Evolutionary conservation across 2,329 filamentous ascomycete genomes (phyloP).

Genomic region (Coccinonectria pachysandricola): DNA sequence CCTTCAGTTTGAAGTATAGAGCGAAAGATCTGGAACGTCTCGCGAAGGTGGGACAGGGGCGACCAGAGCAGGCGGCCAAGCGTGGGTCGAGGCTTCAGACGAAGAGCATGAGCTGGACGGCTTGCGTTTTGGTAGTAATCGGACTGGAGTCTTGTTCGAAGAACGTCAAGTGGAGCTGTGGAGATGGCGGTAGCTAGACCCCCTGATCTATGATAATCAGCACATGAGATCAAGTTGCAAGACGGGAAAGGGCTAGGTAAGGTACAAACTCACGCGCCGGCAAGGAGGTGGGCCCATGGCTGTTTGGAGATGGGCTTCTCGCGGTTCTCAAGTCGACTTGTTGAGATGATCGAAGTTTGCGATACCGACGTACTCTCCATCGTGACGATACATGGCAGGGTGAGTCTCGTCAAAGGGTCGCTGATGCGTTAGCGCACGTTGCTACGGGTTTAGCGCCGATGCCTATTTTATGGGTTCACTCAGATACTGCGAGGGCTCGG

Average conservation of each 20-base stretch:
- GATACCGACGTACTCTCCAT: no score
- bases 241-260: background rate
- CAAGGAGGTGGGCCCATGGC: slow-evolving; percentile 78
- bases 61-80: slow-evolving; percentile 44
- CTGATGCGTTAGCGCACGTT: no score
- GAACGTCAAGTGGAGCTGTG: slow-evolving; percentile 75
- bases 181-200: slow-evolving; percentile 77
- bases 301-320: no score
- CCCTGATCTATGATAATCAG: slow-evolving; percentile 46
- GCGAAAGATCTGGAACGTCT: slow-evolving; percentile 70
- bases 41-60: slow-evolving; percentile 59
- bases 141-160: slow-evolving; percentile 78
- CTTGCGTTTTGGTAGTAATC: slow-evolving; percentile 78
- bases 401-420: no score
- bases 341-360: no score
- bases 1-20: slow-evolving; percentile 63
- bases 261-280: slow-evolving; percentile 56
- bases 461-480: no score
- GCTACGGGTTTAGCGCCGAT: no score
- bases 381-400: no score
- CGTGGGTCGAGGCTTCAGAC: slow-evolving; percentile 41
- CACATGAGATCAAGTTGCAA: background rate
- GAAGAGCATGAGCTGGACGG: slow-evolving; percentile 46
- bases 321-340: no score
- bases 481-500: no score